These are phyloP conservation scores for Zygoascus tannicola DNA, from an alignment of 805 yeast species.

Conservation along the genomic window DNA sequence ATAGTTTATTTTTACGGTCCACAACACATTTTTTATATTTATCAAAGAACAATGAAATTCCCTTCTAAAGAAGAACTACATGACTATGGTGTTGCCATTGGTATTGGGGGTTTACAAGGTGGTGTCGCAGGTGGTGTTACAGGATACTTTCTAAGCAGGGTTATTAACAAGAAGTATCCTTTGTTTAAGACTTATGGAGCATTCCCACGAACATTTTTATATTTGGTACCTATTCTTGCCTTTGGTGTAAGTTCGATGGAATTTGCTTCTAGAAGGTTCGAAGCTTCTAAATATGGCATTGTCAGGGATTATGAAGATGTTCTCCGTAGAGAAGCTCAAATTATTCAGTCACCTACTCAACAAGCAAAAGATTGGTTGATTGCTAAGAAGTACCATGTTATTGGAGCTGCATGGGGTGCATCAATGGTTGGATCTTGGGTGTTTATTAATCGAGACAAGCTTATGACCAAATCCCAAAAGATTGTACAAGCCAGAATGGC, in stretches of 20 bases:
- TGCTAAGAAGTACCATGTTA: conserved; percentile 51
- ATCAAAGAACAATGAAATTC: conserved; percentile 66
- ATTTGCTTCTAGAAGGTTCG: conserved; percentile 58
- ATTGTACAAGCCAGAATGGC: conserved; percentile 86
- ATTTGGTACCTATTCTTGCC: conserved; percentile 59
- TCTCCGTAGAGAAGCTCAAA: not conserved
- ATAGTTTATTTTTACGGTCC: no score
- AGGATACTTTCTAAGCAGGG: conserved; percentile 46
- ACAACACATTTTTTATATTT: no score
- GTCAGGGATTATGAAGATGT: conserved; percentile 37
- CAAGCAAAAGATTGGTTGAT: conserved; percentile 32
- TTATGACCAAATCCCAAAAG: conserved; percentile 69
- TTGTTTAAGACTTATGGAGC: conserved; percentile 20
- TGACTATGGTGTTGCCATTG: conserved; percentile 52
- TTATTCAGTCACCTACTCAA: not conserved
- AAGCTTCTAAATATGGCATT: conserved; percentile 48
- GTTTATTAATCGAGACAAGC: conserved; percentile 59
- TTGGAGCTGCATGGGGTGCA: conserved; percentile 70
- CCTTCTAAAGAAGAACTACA: conserved; percentile 55
- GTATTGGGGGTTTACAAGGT: conserved; percentile 56
- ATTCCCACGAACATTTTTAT: conserved; percentile 45
- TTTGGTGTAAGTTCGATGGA: conserved; percentile 60
- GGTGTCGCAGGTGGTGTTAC: conserved; percentile 44
- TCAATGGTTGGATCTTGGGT: conserved; percentile 76
- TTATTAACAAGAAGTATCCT: conserved; percentile 36